Evolutionary conservation across 179 eudicot species (phyloP).

Genomic region (Beta macrorhiza): DNA sequence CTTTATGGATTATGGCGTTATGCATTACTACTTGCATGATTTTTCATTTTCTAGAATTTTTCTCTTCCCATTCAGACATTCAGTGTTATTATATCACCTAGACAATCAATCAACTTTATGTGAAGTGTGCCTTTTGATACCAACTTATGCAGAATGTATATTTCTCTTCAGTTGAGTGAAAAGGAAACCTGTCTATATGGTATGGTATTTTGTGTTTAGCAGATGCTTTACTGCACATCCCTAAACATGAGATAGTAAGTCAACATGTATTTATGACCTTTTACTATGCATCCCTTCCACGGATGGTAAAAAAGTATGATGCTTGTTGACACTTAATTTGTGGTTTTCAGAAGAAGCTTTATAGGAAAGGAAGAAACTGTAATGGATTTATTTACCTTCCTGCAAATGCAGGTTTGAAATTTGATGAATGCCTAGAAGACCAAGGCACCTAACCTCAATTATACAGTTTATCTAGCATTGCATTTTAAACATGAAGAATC

Average conservation of each 20-base stretch:
- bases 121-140: neutral
- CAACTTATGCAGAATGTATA: neutral
- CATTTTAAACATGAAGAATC: constrained; percentile 25
- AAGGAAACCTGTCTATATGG: neutral
- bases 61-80: neutral
- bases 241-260: neutral
- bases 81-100: neutral
- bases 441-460: neutral
- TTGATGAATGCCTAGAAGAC: constrained; percentile 15
- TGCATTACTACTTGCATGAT: neutral
- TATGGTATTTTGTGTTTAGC: neutral
- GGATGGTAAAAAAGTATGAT: neutral
- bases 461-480: neutral
- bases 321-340: neutral
- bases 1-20: neutral
- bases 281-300: neutral
- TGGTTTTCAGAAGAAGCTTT: neutral
- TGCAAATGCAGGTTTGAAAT: constrained; percentile 31
- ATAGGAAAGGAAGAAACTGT: neutral
- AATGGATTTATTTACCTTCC: constrained; percentile 7
- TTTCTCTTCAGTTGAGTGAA: neutral
- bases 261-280: neutral
- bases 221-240: neutral
- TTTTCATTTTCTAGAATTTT: neutral
- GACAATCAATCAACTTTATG: neutral